Conservation (phyloP, 805 yeast species). For the Nakazawaea peltata region DNA sequence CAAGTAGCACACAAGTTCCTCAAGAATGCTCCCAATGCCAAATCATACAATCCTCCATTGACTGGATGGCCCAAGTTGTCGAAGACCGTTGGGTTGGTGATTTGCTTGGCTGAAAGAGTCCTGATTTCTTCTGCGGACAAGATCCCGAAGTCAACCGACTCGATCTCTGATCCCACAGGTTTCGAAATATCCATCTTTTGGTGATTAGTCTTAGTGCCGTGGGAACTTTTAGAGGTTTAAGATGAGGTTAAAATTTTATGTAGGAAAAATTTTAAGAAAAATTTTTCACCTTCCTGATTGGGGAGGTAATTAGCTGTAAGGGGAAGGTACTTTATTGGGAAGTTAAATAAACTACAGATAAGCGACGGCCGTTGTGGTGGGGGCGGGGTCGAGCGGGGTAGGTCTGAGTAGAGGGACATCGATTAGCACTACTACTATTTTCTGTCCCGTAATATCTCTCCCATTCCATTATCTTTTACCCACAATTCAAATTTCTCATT, state of each 20-base stretch:
- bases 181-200: conserved; percentile 82
- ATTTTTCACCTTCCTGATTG: background rate
- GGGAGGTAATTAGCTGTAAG: too few relatives aligned
- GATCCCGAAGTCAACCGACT: conserved; percentile 87
- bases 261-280: conserved; percentile 1
- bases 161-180: conserved; percentile 92
- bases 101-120: conserved; percentile 85
- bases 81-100: conserved; percentile 91
- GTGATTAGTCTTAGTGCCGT: background rate
- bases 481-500: conserved; percentile 5
- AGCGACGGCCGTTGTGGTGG: too few relatives aligned
- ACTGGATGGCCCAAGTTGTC: conserved; percentile 96
- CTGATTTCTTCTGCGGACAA: conserved; percentile 77
- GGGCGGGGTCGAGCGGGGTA: too few relatives aligned
- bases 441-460: too few relatives aligned
- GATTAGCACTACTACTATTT: too few relatives aligned
- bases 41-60: conserved; percentile 87
- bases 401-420: too few relatives aligned
- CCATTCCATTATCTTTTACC: too few relatives aligned
- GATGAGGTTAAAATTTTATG: too few relatives aligned
- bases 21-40: conserved; percentile 91
- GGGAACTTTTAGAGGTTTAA: background rate
- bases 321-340: too few relatives aligned
- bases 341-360: too few relatives aligned
- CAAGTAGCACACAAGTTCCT: conserved; percentile 89